Base-by-base conservation (phyloP, 2,329 filamentous ascomycete species). In the Phoma sp. region DNA sequence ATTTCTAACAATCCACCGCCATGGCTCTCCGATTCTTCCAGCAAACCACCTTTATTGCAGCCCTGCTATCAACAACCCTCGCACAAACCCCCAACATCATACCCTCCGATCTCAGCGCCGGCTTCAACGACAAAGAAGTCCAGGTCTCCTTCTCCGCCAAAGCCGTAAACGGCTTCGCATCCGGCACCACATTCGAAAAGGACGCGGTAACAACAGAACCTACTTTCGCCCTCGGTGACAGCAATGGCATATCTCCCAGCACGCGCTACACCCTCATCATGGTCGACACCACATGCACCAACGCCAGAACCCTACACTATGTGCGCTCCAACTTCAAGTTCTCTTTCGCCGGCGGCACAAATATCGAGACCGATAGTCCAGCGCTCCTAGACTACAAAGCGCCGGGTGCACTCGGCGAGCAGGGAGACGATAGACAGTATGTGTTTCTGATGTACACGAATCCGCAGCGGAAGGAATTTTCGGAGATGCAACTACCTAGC, bases 171-270 rank as follows among this genome's bases (percentile, higher is more conserved):
- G 71, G 70, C 12, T 74, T 74, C 58, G 31, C 38, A 17, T 66
- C 71, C 27, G 69, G 68, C 15, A 68, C 68, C 6, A 39, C 49
- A 2, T 74, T 74, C 48, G 44, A 52, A 3, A 62, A 65, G 57
- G 56, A 67, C 35, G 71, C 60, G 3, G 69, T 72, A n/a, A 36
- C 61, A 43, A 53, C 58, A 43, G 65, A 66, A 36, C 72, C 72
- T 8, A 67, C 59, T 17, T 75, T 75, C 32, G 72, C 71, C 8
- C 62, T 74, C 2, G 72, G 73, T 24, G 73, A 74, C 53, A 68
- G 63, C 45, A 68, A 64, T 17, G 69, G 67, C 36, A 73, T 75
- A 41, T 54, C 58, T 2, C 59, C 70, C 5, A 48, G 22, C n/a
- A 63, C 60, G 0, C 53, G 63, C 13, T 74, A 71, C 55, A 73